These are phyloP conservation scores for Rhododendron williamsianum DNA, from an alignment of 148 eudicot species.

Conservation along the genomic window DNA sequence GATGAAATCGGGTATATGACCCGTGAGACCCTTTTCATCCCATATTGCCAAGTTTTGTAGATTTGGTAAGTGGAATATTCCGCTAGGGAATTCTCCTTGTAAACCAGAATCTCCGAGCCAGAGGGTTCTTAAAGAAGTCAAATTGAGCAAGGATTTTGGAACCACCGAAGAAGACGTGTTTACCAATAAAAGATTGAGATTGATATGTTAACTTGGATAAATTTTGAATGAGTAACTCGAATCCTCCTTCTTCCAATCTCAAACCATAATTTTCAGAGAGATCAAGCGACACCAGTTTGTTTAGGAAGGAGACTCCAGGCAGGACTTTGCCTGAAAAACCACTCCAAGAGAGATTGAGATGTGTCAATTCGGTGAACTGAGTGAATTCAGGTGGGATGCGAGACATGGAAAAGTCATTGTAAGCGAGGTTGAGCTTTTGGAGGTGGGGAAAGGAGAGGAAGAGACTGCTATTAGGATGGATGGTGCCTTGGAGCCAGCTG, in stretches of 20 bases:
- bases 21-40: too few relatives aligned
- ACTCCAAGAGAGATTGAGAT: slow-evolving; percentile 8
- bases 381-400: not conserved
- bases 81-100: not conserved
- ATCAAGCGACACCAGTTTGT: not conserved
- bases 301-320: not conserved
- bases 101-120: not conserved
- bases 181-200: too few relatives aligned
- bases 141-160: slow-evolving; percentile 11
- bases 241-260: not conserved
- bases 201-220: slow-evolving; percentile 6
- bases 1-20: too few relatives aligned
- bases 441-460: not conserved
- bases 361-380: not conserved
- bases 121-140: slow-evolving; percentile 3
- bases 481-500: not conserved
- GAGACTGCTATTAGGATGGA: not conserved
- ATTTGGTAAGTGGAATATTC: not conserved
- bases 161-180: slow-evolving; percentile 2
- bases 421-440: not conserved
- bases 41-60: too few relatives aligned
- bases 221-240: not conserved
- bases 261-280: not conserved
- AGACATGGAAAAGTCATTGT: not conserved
- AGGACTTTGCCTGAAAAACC: not conserved